Conservation (phyloP, 345 rosid species). For the Limnanthes douglasii region DNA sequence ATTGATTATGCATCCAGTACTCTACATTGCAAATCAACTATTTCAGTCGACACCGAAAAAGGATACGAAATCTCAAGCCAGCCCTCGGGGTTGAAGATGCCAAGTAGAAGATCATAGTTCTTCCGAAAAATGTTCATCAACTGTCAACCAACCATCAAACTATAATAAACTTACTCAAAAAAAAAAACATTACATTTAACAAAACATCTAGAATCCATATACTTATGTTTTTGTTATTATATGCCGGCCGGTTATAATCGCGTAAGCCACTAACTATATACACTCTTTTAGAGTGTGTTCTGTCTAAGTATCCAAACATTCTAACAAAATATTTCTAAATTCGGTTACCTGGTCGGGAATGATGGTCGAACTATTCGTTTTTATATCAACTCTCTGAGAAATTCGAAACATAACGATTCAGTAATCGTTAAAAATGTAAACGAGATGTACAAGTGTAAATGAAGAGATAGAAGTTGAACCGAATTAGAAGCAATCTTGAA, state of each 20-base stretch:
- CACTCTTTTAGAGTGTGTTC: no score
- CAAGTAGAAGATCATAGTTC: constrained; percentile 53
- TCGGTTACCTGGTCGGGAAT: constrained; percentile 58
- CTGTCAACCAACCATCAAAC: constrained; percentile 17
- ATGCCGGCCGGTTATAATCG: no score
- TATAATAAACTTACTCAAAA: neutral
- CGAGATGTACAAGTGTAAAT: neutral
- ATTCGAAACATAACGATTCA: constrained; percentile 2
- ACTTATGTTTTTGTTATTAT: no score
- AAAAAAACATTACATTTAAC: no score
- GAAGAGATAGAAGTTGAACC: constrained; percentile 16
- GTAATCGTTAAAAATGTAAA: neutral
- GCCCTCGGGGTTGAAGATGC: constrained; percentile 73
- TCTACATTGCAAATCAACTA: neutral
- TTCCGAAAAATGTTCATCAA: constrained; percentile 62
- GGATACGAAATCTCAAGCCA: constrained; percentile 92
- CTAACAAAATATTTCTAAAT: no score
- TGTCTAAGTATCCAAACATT: no score
- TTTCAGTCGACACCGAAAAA: neutral
- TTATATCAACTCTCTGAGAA: constrained; percentile 59
- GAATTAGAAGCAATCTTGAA: constrained; percentile 58
- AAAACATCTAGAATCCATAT: no score
- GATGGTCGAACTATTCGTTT: constrained; percentile 47
- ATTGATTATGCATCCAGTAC: constrained; percentile 3
- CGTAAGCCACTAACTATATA: no score